Base-by-base conservation (phyloP, 1,139 yeast species). In the Petasospora fabianii region DNA sequence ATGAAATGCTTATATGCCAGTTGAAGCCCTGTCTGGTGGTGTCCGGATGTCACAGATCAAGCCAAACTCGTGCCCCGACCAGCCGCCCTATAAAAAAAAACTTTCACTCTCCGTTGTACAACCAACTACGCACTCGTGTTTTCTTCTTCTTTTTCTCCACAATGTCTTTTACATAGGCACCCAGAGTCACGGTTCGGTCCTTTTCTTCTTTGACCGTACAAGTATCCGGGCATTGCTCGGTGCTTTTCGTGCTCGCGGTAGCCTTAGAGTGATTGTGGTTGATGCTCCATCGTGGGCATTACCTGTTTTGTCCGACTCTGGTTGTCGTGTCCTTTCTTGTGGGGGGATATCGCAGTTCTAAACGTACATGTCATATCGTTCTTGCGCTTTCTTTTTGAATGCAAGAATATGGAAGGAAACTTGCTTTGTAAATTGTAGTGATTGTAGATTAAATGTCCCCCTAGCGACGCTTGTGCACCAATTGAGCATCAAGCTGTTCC, bases 141-240 rank as follows among this genome's bases (percentile, higher is more conserved):
- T 48, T 46, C 49, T 49, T 49, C 57, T 57, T 60, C 51, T 58
- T 64, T 62, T 61, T 62, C 59, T 50, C 63, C 66, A 75, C 85
- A 80, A 82, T 82, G 88, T 81, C 83, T 81, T 80, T 75, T 60
- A 57, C 51, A 65, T 73, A 82, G 94, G 84, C 90, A 82, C 92
- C 94, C 94, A 84, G 94, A 84, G 94, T 84, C 92, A 83, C 94
- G 87, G 65, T 58, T 54, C 58, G 59, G 52, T 48, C 41, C 53
- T 50, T 48, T 50, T 34, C 40, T 43, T 55, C 60, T 48, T 47
- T 60, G 60, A 59, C 50, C 60, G 61, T 60, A 55, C 61, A 62
- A 59, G 45, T 45, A 42, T 49, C 42, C 46, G 50, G 40, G 48
- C 15, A 26, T 55, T 27, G 33, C 60, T 55, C 51, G 43, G 47